Evolutionary conservation across 1,139 yeast species (phyloP), one percentile per base, ranked within the genome.

Genomic region (Geotrichum phurueaensis): DNA sequence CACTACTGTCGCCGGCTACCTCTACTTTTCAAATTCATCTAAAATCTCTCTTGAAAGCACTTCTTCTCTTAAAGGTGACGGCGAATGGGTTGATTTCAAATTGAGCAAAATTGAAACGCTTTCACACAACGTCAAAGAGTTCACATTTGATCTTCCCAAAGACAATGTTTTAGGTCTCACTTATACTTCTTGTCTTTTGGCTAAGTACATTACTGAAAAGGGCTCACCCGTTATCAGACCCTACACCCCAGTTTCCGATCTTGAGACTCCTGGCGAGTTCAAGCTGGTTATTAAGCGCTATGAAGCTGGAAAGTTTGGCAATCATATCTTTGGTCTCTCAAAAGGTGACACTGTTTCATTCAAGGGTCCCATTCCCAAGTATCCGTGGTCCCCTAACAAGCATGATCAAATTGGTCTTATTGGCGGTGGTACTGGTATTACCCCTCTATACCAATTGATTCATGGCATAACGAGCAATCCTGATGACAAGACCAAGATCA

Each of bases 361-460:
- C 82, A 92, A 91, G 80, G 99, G 99, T 51, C 99, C 99, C 67
- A 83, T 91, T 70, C 81, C 82, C 69, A 95, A 95, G 81, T 92
- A 95, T 90, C 84, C 87, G 73, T 90, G 96, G 92, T 83, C 83
- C 71, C 88, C 94, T 68, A 92, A 92, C 80, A 83, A 85, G 77
- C 94, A 83, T 76, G 83, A 87, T 70, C 80, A 84, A 65, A 83
- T 95, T 71, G 87, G 88, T 60, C 81, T 94, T 78, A 81, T 94
- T 69, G 98, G 97, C 67, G 99, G 97, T 68, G 99, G 99, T 71
- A 82, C 96, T 56, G 98, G 98, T 76, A 90, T 94, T 76, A 89
- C 97, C 36, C 99, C 98, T 64, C 81, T 92, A 80, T 91, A 81
- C 80, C 99, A 94, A 78, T 77, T 94, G 73, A 76, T 89, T 66